Evolutionary conservation across 768 basidiomycete genomes (phyloP).

Genomic region (Holtermanniella nyarrowii): DNA sequence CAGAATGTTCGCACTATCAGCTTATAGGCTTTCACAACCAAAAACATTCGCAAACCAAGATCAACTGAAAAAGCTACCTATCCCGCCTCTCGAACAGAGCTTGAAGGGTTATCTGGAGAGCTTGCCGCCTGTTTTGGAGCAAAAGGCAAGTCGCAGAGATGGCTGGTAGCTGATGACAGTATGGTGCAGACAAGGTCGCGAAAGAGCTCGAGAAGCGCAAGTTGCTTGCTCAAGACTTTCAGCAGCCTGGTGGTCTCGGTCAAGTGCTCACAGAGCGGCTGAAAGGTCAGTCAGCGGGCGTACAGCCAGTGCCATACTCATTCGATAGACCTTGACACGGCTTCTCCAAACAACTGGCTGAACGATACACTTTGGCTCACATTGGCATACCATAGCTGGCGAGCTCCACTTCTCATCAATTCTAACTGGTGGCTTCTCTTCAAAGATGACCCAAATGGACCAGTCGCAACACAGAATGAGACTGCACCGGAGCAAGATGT

Average conservation of each 20-base stretch:
- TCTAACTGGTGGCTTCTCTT: conserved; percentile 96
- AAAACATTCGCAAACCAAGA: conserved; percentile 39
- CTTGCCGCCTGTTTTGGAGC: conserved; percentile 64
- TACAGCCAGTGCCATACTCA: neutral
- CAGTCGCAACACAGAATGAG: neutral
- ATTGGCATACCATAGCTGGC: conserved; percentile 78
- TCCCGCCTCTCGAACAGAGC: conserved; percentile 65
- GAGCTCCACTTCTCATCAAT: conserved; percentile 72
- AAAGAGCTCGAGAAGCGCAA: conserved; percentile 50
- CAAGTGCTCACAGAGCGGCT: conserved; percentile 60
- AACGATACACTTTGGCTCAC: conserved; percentile 87
- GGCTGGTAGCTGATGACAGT: conserved; percentile 19
- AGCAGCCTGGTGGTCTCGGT: conserved; percentile 52
- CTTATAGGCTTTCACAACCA: conserved; percentile 21
- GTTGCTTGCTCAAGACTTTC: conserved; percentile 61
- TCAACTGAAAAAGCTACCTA: conserved; percentile 60
- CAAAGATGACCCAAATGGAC: conserved; percentile 52
- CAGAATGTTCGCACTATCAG: conserved; percentile 35
- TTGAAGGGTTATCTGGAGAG: conserved; percentile 68
- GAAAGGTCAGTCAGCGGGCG: conserved; percentile 48
- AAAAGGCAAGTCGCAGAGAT: conserved; percentile 47
- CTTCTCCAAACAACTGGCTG: conserved; percentile 84
- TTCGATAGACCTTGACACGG: conserved; percentile 65
- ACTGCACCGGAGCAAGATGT: neutral
- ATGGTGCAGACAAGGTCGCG: conserved; percentile 49